phyloP scores from a whole-genome alignment of 805 yeast genomes.

The Zygosaccharomyces siamensis region DNA sequence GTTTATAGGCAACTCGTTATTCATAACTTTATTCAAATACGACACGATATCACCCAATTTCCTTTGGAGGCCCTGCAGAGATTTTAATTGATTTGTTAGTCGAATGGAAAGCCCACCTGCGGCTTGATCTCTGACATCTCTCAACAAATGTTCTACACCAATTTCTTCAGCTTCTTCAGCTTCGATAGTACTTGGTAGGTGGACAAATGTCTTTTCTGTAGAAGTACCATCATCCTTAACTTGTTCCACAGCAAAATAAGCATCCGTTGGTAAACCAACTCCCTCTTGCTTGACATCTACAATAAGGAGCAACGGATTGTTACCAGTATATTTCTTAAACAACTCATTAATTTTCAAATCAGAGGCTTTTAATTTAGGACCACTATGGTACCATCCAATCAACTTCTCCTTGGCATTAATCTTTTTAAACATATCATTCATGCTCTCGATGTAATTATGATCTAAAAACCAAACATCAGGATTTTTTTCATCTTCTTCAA shows the following conservation, averaged over 20 bases:
- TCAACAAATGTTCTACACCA: constrained; percentile 92
- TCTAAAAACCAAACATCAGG: constrained; percentile 94
- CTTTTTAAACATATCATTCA: constrained; percentile 97
- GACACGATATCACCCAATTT: constrained; percentile 71
- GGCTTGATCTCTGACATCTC: constrained; percentile 95
- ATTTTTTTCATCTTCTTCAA: constrained; percentile 92
- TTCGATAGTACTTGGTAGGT: constrained; percentile 84
- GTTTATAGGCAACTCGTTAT: constrained; percentile 74
- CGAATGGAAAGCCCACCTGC: constrained; percentile 86
- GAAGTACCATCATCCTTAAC: constrained; percentile 93
- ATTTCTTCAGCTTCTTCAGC: constrained; percentile 99
- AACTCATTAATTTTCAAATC: constrained; percentile 89
- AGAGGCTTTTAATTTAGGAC: constrained; percentile 83
- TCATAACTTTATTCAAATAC: constrained; percentile 70
- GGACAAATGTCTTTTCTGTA: constrained; percentile 87
- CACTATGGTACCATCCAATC: constrained; percentile 99
- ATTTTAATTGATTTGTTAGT: constrained; percentile 83
- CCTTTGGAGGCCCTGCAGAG: constrained; percentile 78
- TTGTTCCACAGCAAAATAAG: constrained; percentile 90
- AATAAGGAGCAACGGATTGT: constrained; percentile 66
- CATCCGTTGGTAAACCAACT: constrained; percentile 94
- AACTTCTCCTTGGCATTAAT: constrained; percentile 94
- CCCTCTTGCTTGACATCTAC: constrained; percentile 81
- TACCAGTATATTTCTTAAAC: constrained; percentile 74
- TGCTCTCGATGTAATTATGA: constrained; percentile 90